Percentiles rank a stretch among this genome's conserved stretches.
Conservation (phyloP, 2,329 filamentous ascomycete genomes). For the Tolypocladium guangdongense region DNA sequence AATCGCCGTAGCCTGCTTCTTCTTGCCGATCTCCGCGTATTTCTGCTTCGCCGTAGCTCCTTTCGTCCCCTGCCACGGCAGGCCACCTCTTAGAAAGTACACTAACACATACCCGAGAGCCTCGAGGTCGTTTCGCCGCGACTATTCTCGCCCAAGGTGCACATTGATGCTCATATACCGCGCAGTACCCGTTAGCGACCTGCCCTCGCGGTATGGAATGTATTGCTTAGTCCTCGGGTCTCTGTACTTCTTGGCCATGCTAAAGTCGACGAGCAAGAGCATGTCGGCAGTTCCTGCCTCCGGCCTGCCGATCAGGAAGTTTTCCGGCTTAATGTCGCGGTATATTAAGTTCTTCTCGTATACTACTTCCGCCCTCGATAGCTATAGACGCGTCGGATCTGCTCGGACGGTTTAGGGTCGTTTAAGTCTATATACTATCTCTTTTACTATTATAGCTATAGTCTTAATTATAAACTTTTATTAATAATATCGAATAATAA, state of each 20-base stretch:
- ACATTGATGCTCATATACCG: conserved; percentile 99
- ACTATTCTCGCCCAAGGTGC: conserved; percentile 91
- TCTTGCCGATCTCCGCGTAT: conserved; percentile 99
- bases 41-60: conserved; percentile 83
- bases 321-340: conserved; percentile 97
- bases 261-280: conserved; percentile 97
- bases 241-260: conserved; percentile 98
- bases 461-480: too few species aligned
- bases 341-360: conserved; percentile 99
- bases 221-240: conserved; percentile 99
- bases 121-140: conserved; percentile 88
- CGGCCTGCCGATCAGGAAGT: conserved; percentile 91
- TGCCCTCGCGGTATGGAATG: conserved; percentile 93
- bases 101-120: conserved; percentile 68
- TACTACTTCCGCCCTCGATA: conserved; percentile 84
- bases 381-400: too few species aligned
- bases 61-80: conserved; percentile 64
- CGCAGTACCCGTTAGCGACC: conserved; percentile 91
- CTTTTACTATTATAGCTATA: too few species aligned
- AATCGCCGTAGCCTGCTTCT: conserved; percentile 96
- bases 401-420: too few species aligned
- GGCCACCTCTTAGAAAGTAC: conserved; percentile 59
- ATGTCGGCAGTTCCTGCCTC: conserved; percentile 89
- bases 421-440: too few species aligned
- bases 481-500: too few species aligned